phyloP scores from a whole-genome alignment of 257 asterid genomes.

The Fraxinus quadrangulata region DNA sequence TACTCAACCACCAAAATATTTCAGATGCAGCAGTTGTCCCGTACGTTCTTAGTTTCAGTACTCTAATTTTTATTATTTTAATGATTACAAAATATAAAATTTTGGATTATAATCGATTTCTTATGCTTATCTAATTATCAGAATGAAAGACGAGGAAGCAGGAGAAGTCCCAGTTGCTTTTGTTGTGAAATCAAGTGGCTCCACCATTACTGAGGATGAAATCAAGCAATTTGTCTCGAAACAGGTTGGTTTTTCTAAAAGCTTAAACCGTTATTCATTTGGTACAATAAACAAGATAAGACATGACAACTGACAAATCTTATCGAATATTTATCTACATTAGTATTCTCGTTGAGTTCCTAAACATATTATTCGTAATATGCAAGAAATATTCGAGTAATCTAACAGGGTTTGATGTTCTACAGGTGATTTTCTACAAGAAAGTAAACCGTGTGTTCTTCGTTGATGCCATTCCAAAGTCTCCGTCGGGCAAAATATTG shows the following conservation, averaged over 20 bases:
- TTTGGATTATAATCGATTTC: not conserved
- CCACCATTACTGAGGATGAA: constrained; percentile 62
- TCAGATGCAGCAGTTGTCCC: constrained; percentile 86
- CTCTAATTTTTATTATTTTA: not conserved
- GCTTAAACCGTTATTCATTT: not conserved
- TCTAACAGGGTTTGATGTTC: not conserved
- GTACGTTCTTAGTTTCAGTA: constrained; percentile 38
- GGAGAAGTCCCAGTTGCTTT: constrained; percentile 97
- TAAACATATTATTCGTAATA: not conserved
- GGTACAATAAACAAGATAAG: too few species aligned
- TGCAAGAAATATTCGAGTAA: not conserved
- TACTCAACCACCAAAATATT: constrained; percentile 63
- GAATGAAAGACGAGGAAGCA: constrained; percentile 79
- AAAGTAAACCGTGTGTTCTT: constrained; percentile 72
- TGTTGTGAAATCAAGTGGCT: constrained; percentile 64
- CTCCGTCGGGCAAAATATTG: constrained; percentile 89
- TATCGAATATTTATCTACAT: too few species aligned
- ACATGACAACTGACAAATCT: too few species aligned
- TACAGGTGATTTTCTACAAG: constrained; percentile 89
- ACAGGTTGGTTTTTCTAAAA: constrained; percentile 38
- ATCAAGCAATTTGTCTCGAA: constrained; percentile 74
- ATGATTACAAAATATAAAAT: not conserved
- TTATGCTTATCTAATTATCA: constrained; percentile 20
- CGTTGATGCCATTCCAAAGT: constrained; percentile 71
- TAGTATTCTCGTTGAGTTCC: not conserved